phyloP scores from a whole-genome alignment of 1,284 basidiomycete genomes.

The Volvariella surrecta region DNA sequence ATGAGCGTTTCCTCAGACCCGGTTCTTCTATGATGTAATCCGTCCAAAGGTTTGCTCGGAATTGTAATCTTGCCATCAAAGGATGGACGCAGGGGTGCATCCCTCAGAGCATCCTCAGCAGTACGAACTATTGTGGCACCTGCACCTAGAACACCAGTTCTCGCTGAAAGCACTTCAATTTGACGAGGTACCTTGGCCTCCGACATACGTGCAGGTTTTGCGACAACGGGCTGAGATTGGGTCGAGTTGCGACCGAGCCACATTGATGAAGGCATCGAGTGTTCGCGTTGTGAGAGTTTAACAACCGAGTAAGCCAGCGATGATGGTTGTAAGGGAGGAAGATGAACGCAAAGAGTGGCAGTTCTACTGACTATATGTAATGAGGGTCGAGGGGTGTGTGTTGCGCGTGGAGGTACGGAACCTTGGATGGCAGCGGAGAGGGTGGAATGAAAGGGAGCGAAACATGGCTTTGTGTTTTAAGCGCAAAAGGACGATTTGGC shows the following conservation, averaged over 20 bases:
- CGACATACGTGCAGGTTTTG: conserved; percentile 46
- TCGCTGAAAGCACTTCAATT: conserved; percentile 33
- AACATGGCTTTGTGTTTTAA: conserved; percentile 3
- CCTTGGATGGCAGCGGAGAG: conserved; percentile 16
- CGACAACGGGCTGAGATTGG: conserved; percentile 19
- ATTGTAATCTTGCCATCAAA: conserved; percentile 13
- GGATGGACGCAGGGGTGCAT: conserved; percentile 29
- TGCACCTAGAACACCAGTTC: conserved; percentile 45
- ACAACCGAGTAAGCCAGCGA: conserved; percentile 14
- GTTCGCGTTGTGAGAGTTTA: conserved; percentile 10
- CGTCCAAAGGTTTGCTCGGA: background rate
- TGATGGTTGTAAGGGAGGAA: conserved; percentile 17
- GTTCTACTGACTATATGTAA: conserved; percentile 3
- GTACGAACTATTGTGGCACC: conserved; percentile 69
- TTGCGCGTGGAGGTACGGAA: conserved; percentile 21
- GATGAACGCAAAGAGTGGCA: conserved; percentile 12
- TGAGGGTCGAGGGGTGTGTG: conserved; percentile 13
- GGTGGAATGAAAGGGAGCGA: conserved; percentile 3
- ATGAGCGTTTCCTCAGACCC: conserved; percentile 15
- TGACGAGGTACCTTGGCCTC: conserved; percentile 50
- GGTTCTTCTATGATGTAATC: conserved; percentile 10
- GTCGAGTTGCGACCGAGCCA: conserved; percentile 37
- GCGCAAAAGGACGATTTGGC: background rate
- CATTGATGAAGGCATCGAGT: conserved; percentile 34
- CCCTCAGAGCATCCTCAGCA: conserved; percentile 61